phyloP scores from a whole-genome alignment of 1,139 yeast genomes.

The Eremothecium gossypii region DNA sequence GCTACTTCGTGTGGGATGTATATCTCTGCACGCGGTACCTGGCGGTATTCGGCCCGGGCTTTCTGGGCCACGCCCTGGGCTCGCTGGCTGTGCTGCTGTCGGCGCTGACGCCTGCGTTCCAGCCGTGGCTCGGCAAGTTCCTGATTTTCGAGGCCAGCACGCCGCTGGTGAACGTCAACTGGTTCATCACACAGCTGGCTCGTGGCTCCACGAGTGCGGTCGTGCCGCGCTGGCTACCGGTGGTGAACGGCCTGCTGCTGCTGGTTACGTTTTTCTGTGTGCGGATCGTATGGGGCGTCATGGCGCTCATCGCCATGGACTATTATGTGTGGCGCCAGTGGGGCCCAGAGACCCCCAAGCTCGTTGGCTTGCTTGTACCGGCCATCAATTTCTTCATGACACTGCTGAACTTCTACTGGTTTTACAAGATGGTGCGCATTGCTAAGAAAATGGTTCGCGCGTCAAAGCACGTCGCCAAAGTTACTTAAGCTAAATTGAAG shows the following conservation, averaged over 20 bases:
- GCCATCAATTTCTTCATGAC: conserved; percentile 56
- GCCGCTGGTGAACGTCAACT: conserved; percentile 87
- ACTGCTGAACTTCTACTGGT: conserved; percentile 52
- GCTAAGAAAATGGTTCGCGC: conserved; percentile 45
- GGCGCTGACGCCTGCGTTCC: conserved; percentile 60
- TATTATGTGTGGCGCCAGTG: conserved; percentile 28
- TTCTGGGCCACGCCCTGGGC: conserved; percentile 66
- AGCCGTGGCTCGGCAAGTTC: conserved; percentile 78
- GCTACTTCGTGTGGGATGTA: conserved; percentile 89
- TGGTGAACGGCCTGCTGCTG: conserved; percentile 65
- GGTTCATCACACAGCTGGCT: conserved; percentile 79
- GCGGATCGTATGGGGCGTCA: conserved; percentile 84
- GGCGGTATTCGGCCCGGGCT: conserved; percentile 69
- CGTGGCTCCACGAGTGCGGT: conserved; percentile 31
- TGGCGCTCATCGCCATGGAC: conserved; percentile 40
- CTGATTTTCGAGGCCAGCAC: conserved; percentile 83
- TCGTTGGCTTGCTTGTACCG: conserved; percentile 35
- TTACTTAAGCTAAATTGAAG: too few species aligned
- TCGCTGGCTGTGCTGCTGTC: conserved; percentile 49
- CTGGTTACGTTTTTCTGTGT: conserved; percentile 64
- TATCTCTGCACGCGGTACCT: conserved; percentile 53
- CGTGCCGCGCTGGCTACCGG: conserved; percentile 46
- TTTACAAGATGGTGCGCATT: conserved; percentile 71
- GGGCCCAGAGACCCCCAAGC: conserved; percentile 6
- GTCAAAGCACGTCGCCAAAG: conserved; percentile 9